Conservation (phyloP, 2,329 filamentous ascomycete genomes). For the Arthrobotrys megalospora region DNA sequence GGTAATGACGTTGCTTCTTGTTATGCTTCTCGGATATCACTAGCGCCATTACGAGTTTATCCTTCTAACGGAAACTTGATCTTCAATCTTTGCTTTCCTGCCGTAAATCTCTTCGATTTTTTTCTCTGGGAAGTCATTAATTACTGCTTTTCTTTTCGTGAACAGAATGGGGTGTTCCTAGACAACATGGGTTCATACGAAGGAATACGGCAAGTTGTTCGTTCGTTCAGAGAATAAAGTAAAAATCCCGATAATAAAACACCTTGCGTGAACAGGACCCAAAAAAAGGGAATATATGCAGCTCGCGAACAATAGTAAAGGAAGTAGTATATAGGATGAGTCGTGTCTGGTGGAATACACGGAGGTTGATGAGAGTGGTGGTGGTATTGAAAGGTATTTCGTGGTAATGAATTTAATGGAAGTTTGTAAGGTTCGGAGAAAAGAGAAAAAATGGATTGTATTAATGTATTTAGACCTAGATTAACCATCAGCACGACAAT, state of each 20-base stretch:
- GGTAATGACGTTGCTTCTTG: not conserved
- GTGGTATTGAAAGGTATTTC: slow-evolving; percentile 30
- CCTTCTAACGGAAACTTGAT: not conserved
- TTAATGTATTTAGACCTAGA: slow-evolving; percentile 57
- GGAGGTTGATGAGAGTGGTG: slow-evolving; percentile 28
- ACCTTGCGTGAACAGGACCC: slow-evolving; percentile 61
- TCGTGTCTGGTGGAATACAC: slow-evolving; percentile 59
- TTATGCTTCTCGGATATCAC: slow-evolving; percentile 1
- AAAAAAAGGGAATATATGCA: slow-evolving; percentile 59
- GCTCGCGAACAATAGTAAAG: slow-evolving; percentile 46
- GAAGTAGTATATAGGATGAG: slow-evolving; percentile 49
- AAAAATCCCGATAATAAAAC: slow-evolving; percentile 61
- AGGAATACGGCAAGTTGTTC: slow-evolving; percentile 46
- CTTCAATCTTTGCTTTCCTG: not conserved
- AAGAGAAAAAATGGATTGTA: slow-evolving; percentile 30
- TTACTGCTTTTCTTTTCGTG: slow-evolving; percentile 58
- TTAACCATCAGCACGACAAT: not conserved
- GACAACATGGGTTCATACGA: slow-evolving; percentile 43
- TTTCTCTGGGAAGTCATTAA: slow-evolving; percentile 60
- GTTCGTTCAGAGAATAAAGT: slow-evolving; percentile 49
- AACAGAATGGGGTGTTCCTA: slow-evolving; percentile 48
- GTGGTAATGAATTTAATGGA: slow-evolving; percentile 31
- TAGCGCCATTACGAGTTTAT: not conserved
- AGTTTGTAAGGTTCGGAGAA: slow-evolving; percentile 21
- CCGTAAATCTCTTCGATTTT: slow-evolving; percentile 53